These are phyloP conservation scores for Gastrolobium bilobum DNA, from an alignment of 306 rosid species.

Conservation along the genomic window DNA sequence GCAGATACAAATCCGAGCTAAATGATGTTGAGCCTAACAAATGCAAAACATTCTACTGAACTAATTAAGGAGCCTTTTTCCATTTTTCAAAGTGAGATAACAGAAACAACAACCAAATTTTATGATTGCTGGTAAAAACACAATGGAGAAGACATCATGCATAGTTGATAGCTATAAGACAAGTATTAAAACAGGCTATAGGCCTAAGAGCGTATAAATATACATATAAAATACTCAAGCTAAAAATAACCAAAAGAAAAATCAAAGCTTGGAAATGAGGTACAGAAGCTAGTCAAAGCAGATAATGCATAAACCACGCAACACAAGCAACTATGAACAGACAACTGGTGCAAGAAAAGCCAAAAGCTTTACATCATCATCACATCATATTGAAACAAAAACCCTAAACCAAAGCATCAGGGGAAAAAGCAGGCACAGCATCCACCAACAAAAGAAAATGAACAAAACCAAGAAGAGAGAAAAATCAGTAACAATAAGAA, in stretches of 20 bases:
- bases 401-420: slow-evolving; percentile 26
- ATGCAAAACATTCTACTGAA: neutral
- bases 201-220: neutral
- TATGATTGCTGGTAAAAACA: slow-evolving; percentile 2
- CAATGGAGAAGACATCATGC: neutral
- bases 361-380: slow-evolving; percentile 9
- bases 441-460: neutral
- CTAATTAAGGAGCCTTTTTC: slow-evolving; percentile 14
- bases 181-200: neutral
- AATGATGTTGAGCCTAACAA: neutral
- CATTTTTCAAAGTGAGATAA: slow-evolving; percentile 18
- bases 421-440: neutral
- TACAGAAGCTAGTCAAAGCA: neutral
- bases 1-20: neutral
- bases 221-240: slow-evolving; percentile 26
- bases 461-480: slow-evolving; percentile 35
- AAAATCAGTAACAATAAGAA: neutral
- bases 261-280: slow-evolving; percentile 7
- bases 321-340: slow-evolving; percentile 25
- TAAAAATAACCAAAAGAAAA: slow-evolving; percentile 28
- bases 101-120: slow-evolving; percentile 3
- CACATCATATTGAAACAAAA: slow-evolving; percentile 22
- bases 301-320: slow-evolving; percentile 7
- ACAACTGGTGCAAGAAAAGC: slow-evolving; percentile 10
- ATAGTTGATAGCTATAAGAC: neutral